Evolutionary conservation across 2,329 filamentous ascomycete genomes (phyloP), one percentile per base, ranked within the genome.

Genomic region (Neurospora crassa): DNA sequence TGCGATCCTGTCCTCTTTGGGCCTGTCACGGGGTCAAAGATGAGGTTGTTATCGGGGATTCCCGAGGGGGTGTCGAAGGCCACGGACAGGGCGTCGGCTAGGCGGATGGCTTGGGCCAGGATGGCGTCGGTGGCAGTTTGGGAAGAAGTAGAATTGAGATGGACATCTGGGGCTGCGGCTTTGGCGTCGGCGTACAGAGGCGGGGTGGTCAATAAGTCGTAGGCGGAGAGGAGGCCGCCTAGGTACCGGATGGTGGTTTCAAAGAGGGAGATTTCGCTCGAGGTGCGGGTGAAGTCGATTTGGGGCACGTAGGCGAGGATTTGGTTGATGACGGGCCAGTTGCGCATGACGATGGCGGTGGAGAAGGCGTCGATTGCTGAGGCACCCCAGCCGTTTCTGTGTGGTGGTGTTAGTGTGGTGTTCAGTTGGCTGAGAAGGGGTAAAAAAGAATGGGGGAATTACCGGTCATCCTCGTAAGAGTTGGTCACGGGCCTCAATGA

Each of bases 221-320:
- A 91, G 4, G 85, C 87, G 2, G 93, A 92, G 10, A 97, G 78
- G 76, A 97, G 84, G 18, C 93, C 94, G 11, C 88, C 94, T 0
- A 97, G 82, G 77, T 97, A 97, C 40, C 94, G 90, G 77, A 97
- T 97, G 0, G 92, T 97, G 0, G 93, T 96, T 81, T 97, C 94
- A 77, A 97, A 97, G 8, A 97, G 81, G 45, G 91, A 95, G 68
- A 97, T 89, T 11, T 84, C 80, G 1, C 84, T 80, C 2, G 83
- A 77, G 0, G 90, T 92, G 12, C 84, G 82, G 59, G 86, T 86
- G 77, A 92, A 97, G 79, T 96, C 84, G 76, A 96, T 90, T 0
- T 81, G 87, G 0, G 88, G 86, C 67, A 97, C 87, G 78, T 90
- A 90, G 6, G 90, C 83, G 24, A 97, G 80, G 74, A 96, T 94